These are phyloP conservation scores for Ogataea siamensis DNA, from an alignment of 805 yeast genomes.

Conservation along the genomic window DNA sequence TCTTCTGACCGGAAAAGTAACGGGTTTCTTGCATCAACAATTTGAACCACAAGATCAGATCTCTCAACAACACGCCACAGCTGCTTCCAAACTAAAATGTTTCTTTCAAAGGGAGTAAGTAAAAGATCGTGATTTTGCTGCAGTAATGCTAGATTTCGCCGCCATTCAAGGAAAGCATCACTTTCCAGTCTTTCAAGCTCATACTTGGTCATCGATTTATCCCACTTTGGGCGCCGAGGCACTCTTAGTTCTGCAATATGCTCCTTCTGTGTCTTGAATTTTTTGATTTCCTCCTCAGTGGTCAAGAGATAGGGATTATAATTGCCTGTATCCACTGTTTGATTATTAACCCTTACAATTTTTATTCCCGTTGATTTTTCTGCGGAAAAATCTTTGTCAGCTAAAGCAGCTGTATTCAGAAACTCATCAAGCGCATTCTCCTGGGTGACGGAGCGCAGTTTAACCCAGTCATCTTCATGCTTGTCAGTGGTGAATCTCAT, in stretches of 20 bases:
- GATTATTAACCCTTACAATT: conserved; percentile 71
- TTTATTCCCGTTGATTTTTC: conserved; percentile 80
- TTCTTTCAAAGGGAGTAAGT: conserved; percentile 95
- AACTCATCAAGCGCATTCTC: conserved; percentile 93
- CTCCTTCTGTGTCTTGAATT: conserved; percentile 60
- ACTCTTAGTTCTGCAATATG: conserved; percentile 72
- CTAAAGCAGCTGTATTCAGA: conserved; percentile 90
- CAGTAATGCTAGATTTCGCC: conserved; percentile 80
- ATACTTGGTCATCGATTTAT: conserved; percentile 59
- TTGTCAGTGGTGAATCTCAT: conserved; percentile 84
- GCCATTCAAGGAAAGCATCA: conserved; percentile 90
- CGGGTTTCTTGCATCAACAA: conserved; percentile 97
- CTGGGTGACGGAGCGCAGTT: conserved; percentile 89
- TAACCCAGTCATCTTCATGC: conserved; percentile 85
- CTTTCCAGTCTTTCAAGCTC: conserved; percentile 86
- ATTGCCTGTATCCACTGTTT: conserved; percentile 61
- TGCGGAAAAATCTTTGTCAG: conserved; percentile 94
- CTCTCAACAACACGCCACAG: conserved; percentile 97
- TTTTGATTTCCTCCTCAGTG: conserved; percentile 60
- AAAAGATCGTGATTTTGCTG: conserved; percentile 83
- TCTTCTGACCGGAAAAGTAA: conserved; percentile 85
- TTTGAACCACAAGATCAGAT: conserved; percentile 90
- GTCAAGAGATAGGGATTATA: conserved; percentile 60
- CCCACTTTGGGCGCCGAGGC: conserved; percentile 94
- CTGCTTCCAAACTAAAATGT: conserved; percentile 97